Evolutionary conservation across 139 green algal species (phyloP), one percentile per base, ranked within the genome.

Genomic region (Microglena sp.): DNA sequence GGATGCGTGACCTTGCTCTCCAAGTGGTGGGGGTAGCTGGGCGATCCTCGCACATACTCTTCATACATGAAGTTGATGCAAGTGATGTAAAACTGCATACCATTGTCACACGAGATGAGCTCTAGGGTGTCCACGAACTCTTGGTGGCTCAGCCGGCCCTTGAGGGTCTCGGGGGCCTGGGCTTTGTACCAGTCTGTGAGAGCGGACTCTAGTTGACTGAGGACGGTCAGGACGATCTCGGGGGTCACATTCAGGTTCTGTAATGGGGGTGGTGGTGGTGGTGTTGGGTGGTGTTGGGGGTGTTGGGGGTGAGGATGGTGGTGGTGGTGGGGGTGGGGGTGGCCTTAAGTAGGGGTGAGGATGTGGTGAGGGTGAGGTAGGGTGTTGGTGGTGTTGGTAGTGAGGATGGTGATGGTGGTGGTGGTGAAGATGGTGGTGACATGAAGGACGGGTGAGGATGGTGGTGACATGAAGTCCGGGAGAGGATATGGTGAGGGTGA

Each of bases 121-220:
- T n/a, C n/a, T n/a, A n/a, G n/a, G n/a, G n/a, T n/a, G n/a, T n/a
- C n/a, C n/a, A n/a, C 8, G 43, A 77, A 81, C 35, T 77, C 69
- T 21, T 62, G 45, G 8, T 58, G 11, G 2, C 36, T 72, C 29
- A 77, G 54, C 3, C 74, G 60, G 1, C 60, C 74, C 54, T 79
- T 79, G 45, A 81, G 69, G 32, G 74, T 71, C 62, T 81, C 69
- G 0, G 69, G 63, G 7, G 74, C 69, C 65, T 74, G 61, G 36
- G 68, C 45, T 30, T 66, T 59, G 55, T 60, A 68, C 74, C 74
- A 81, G 54, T 74, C 61, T 24, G 32, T 22, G 28, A 81, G 61
- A 3, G 69, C 65, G 1, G 60, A 33, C 61, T 81, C 74, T 32
- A 81, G 63, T 22, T 73, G 64, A 4, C 55, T 45, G 61, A 72